Conservation (phyloP, 768 basidiomycete species). For the Suillus occidentalis region DNA sequence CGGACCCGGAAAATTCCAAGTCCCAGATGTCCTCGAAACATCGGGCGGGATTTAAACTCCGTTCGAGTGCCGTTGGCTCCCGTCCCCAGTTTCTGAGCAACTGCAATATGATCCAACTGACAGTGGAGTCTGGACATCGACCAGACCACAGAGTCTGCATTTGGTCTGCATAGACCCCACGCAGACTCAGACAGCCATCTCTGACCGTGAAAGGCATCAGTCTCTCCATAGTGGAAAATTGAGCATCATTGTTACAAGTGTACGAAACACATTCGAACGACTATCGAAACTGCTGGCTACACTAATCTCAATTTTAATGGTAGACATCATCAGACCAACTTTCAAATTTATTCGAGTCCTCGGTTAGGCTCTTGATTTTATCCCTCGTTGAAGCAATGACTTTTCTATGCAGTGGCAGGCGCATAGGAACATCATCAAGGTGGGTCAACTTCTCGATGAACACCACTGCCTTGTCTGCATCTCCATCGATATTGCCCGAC, state of each 20-base stretch:
- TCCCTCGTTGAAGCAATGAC: slow-evolving; percentile 3
- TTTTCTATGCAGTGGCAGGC: slow-evolving; percentile 11
- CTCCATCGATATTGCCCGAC: slow-evolving; percentile 4
- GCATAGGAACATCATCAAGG: slow-evolving; percentile 11
- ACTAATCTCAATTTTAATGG: not conserved
- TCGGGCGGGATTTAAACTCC: no score
- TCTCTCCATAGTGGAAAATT: not conserved
- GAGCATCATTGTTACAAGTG: not conserved
- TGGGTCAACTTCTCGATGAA: slow-evolving; percentile 9
- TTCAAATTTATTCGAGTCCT: slow-evolving; percentile 4
- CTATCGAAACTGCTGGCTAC: not conserved
- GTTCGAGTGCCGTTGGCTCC: no score
- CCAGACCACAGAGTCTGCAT: no score
- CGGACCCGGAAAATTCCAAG: no score
- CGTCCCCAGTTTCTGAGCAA: no score
- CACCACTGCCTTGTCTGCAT: slow-evolving; percentile 11
- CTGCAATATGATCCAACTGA: no score
- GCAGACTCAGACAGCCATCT: no score
- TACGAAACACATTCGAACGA: not conserved
- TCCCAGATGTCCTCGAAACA: no score
- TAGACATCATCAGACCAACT: slow-evolving; percentile 11
- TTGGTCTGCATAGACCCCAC: no score
- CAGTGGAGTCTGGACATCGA: no score
- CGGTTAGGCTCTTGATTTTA: slow-evolving; percentile 3
- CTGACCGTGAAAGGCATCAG: no score